Percentiles rank a stretch among this genome's conserved stretches.
Evolutionary conservation across 768 basidiomycete genomes (phyloP).

Genomic region (Pulveroboletus sp.): DNA sequence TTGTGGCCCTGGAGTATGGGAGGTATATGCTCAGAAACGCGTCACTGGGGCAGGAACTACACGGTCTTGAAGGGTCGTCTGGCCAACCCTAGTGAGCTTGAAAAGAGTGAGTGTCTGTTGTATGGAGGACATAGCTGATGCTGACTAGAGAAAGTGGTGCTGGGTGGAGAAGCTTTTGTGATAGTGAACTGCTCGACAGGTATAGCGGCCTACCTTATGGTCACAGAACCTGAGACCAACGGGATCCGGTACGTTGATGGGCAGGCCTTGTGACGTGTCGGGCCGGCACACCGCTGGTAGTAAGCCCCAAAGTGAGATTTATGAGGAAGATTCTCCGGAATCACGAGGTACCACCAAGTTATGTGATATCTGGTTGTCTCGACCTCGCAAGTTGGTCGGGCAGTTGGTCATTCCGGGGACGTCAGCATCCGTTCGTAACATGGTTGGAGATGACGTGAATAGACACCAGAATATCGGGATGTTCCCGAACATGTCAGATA

Average conservation of each 20-base stretch:
- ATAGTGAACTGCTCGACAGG: not conserved
- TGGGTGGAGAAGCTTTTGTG: not conserved
- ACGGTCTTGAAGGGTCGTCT: constrained; percentile 41
- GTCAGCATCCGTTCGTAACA: no score
- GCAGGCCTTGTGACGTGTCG: no score
- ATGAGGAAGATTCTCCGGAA: not conserved
- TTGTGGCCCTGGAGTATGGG: constrained; percentile 35
- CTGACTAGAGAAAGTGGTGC: no score
- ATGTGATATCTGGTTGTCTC: no score
- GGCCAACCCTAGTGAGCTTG: constrained; percentile 42
- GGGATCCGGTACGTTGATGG: not conserved
- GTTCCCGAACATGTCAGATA: no score
- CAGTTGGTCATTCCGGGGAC: not conserved
- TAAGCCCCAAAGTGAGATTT: not conserved
- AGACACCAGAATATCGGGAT: no score
- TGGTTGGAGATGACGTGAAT: no score
- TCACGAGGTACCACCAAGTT: no score
- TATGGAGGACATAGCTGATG: constrained; percentile 2
- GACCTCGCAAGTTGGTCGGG: no score
- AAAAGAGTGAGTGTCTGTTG: constrained; percentile 33
- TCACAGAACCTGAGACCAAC: not conserved
- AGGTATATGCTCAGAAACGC: constrained; percentile 34
- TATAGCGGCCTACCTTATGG: not conserved
- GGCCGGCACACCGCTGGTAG: no score
- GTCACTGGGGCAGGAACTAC: constrained; percentile 54